phyloP scores from a whole-genome alignment of 129 eudicot species.

The Lactuca saligna region DNA sequence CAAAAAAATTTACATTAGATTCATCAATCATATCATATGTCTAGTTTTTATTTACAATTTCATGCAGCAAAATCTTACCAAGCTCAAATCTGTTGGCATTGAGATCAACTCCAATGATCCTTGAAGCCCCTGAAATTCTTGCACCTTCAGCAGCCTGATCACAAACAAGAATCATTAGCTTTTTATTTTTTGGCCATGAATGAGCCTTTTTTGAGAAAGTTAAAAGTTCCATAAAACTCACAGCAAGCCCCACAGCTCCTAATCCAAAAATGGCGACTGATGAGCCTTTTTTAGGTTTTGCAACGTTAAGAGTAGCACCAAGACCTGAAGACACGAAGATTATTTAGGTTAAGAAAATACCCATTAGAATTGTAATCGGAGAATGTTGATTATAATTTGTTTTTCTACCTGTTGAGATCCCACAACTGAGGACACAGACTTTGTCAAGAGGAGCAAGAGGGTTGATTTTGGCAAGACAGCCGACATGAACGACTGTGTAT shows the following conservation, averaged over 20 bases:
- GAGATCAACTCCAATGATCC: conserved; percentile 10
- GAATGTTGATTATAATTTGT: background rate
- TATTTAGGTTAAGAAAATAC: background rate
- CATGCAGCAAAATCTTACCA: background rate
- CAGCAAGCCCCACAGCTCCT: conserved; percentile 94
- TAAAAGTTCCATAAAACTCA: conserved; percentile 28
- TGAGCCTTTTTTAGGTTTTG: conserved; percentile 66
- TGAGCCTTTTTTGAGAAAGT: background rate
- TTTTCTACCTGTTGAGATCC: conserved; percentile 74
- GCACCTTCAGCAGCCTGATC: conserved; percentile 88
- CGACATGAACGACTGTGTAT: conserved; percentile 77
- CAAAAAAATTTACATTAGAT: background rate
- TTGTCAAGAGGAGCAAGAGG: conserved; percentile 83
- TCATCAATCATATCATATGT: background rate
- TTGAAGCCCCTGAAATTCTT: conserved; percentile 33
- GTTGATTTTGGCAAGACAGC: conserved; percentile 76
- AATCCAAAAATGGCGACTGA: conserved; percentile 84
- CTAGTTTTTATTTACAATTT: background rate
- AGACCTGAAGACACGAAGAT: conserved; percentile 40
- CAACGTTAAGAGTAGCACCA: conserved; percentile 75
- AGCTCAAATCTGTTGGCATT: conserved; percentile 47
- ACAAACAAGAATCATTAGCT: conserved; percentile 6
- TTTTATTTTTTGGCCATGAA: background rate
- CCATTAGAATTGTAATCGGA: background rate
- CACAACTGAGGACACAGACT: conserved; percentile 88